Conservation (phyloP, 805 yeast genomes). For the Lachancea cidri region DNA sequence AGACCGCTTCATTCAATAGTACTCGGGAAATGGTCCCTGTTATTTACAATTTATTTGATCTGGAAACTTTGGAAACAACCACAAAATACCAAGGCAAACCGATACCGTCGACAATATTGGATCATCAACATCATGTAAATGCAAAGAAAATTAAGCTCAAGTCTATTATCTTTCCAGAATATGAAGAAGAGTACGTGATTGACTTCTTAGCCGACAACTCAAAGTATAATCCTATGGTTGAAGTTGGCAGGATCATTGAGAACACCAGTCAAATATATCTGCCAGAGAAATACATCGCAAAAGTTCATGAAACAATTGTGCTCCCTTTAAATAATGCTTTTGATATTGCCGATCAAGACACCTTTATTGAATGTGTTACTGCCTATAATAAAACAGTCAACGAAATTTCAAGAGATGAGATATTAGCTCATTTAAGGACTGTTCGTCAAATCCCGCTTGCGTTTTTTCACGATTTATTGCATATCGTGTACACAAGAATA, state of each 20-base stretch:
- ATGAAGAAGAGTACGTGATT: slow-evolving; percentile 24
- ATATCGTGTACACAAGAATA: slow-evolving; percentile 68
- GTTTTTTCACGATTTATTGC: slow-evolving; percentile 61
- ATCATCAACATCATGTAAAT: background rate
- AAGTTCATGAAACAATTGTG: slow-evolving; percentile 13
- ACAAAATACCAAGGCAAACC: slow-evolving; percentile 8
- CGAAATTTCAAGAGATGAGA: slow-evolving; percentile 32
- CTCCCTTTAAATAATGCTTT: slow-evolving; percentile 22
- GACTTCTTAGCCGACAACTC: slow-evolving; percentile 14
- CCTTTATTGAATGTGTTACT: slow-evolving; percentile 33
- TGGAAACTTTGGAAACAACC: slow-evolving; percentile 9
- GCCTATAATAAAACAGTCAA: slow-evolving; percentile 42
- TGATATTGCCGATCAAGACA: slow-evolving; percentile 24
- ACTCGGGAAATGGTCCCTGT: background rate
- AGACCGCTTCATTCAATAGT: too few relatives aligned
- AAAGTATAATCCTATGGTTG: slow-evolving; percentile 30
- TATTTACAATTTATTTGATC: slow-evolving; percentile 15
- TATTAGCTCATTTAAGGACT: slow-evolving; percentile 29
- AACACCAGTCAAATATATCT: slow-evolving; percentile 21
- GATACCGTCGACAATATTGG: slow-evolving; percentile 12
- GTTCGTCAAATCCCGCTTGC: slow-evolving; percentile 34
- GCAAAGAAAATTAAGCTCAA: slow-evolving; percentile 13
- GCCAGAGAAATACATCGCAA: slow-evolving; percentile 15
- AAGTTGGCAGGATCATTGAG: slow-evolving; percentile 30
- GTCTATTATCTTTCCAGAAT: slow-evolving; percentile 20